Evolutionary conservation across 2,329 filamentous ascomycete species (phyloP).

Genomic region (Aspergillus ochraceus): DNA sequence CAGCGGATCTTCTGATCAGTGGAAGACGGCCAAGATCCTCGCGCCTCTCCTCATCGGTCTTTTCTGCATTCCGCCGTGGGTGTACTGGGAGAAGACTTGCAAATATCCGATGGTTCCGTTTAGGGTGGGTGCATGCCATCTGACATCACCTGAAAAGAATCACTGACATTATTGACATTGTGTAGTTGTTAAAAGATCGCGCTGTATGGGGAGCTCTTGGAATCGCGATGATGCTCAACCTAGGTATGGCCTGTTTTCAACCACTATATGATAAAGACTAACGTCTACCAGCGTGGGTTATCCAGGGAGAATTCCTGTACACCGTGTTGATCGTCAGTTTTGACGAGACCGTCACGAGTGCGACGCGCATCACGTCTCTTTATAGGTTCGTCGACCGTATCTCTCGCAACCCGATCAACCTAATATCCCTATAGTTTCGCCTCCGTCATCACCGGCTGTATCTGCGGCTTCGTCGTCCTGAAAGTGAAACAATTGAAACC

Average conservation of each 20-base stretch:
- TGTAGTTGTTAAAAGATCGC: slow-evolving; percentile 59
- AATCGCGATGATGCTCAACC: slow-evolving; percentile 46
- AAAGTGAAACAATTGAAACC: slow-evolving; percentile 60
- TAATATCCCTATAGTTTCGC: slow-evolving; percentile 37
- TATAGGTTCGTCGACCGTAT: slow-evolving; percentile 45
- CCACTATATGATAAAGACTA: slow-evolving; percentile 19
- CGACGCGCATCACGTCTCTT: slow-evolving; percentile 60
- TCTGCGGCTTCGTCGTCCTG: slow-evolving; percentile 59
- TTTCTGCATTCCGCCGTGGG: slow-evolving; percentile 49
- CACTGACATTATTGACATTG: slow-evolving; percentile 7
- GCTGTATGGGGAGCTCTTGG: slow-evolving; percentile 64
- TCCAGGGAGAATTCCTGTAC: slow-evolving; percentile 66
- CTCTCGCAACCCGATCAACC: background rate
- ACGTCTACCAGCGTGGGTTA: slow-evolving; percentile 50
- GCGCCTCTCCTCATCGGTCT: slow-evolving; percentile 54
- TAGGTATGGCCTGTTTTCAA: slow-evolving; percentile 24
- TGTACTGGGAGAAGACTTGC: slow-evolving; percentile 56
- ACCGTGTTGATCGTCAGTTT: slow-evolving; percentile 64
- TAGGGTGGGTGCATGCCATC: slow-evolving; percentile 27
- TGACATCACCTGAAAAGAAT: no score
- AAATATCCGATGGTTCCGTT: slow-evolving; percentile 61
- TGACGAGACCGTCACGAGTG: slow-evolving; percentile 56
- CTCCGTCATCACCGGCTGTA: slow-evolving; percentile 59
- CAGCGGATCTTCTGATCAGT: slow-evolving; percentile 49
- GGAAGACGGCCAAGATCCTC: slow-evolving; percentile 54